Evolutionary conservation across 208 protist genomes (phyloP), one percentile per base, ranked within the genome.

Genomic region (Crithidia thermophila): DNA sequence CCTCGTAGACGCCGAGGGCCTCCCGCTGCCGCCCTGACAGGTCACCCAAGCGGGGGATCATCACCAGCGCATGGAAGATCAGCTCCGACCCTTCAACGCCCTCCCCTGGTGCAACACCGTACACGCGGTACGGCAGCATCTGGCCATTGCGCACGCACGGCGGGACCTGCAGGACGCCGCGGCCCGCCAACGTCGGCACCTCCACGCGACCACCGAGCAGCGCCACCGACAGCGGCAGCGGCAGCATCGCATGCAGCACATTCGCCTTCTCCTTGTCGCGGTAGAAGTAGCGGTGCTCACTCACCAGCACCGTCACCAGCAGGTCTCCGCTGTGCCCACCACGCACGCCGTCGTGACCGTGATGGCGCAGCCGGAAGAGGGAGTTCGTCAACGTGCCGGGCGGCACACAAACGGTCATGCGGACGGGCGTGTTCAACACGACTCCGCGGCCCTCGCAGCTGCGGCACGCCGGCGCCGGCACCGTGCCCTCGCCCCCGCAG

Each of bases 281-380:
- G 36, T 82, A 72, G 66, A 97, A 96, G 31, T 86, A 67, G 13
- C 82, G 84, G 51, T 93, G 87, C 59, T 93, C 81, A 40, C 79
- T 77, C 27, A 92, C 87, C 23, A 94, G 31, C 13, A 93, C 67
- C 28, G 82, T 92, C 21, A 97, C 69, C 9, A 95, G 67, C 28
- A 96, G 49, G 52, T 91, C 78, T 13, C 93, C 93, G 13, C 86
- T 43, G 27, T 62, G 52, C 21, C 93, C 93, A 20, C 93, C 93
- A 55, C 89, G 85, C 30, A 81, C 74, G 45, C 91, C 93, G 59
- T 91, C 91, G 60, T 97, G 75, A 25, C 93, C 91, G 58, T 86
- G 75, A 28, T 79, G 79, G 33, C 50, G 67, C 16, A 95, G n/a
- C 11, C 84, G 77, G 39, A 84, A 90, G 30, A 77, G 62, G 8